A percentile compares a stretch with the other conserved stretches of the same genome.
Conservation (phyloP, 139 green algal genomes). For the Yamagishiella unicocca region DNA sequence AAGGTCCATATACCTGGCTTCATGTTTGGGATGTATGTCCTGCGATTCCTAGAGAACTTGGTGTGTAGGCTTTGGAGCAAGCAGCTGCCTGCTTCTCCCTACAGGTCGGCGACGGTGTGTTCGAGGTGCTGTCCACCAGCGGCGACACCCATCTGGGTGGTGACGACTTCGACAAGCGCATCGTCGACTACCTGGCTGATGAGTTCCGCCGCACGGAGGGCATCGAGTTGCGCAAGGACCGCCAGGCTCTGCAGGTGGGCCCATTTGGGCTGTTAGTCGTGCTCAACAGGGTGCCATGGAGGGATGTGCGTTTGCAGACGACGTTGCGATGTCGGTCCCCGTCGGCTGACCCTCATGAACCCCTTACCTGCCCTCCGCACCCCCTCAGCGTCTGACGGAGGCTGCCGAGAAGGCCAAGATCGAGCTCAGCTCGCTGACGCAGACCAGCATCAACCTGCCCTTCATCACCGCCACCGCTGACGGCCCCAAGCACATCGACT, state of each 20-base stretch:
- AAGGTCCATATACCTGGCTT: too few species aligned
- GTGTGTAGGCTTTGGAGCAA: too few species aligned
- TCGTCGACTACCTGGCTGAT: constrained; percentile 96
- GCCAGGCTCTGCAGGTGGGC: constrained; percentile 84
- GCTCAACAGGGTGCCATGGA: too few species aligned
- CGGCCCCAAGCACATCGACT: constrained; percentile 99
- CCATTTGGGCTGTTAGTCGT: too few species aligned
- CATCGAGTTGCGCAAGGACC: constrained; percentile 97
- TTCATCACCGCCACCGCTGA: constrained; percentile 99
- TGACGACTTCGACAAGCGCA: constrained; percentile 99
- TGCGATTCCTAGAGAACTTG: too few species aligned
- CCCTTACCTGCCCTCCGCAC: too few species aligned
- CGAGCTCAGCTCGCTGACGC: constrained; percentile 88
- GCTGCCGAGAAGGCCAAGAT: constrained; percentile 99
- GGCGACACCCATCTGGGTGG: constrained; percentile 99
- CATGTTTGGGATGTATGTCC: too few species aligned
- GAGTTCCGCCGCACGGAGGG: constrained; percentile 95
- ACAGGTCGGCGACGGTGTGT: constrained; percentile 99
- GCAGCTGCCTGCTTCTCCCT: too few species aligned
- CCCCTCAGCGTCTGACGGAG: constrained; percentile 96
- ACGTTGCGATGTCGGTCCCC: too few species aligned
- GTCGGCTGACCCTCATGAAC: too few species aligned
- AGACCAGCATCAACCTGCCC: constrained; percentile 96
- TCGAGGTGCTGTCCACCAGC: constrained; percentile 98
- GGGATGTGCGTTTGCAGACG: too few species aligned